Conservation (phyloP, 2,329 filamentous ascomycete species). For the Aotearoamyces nothofagi region DNA sequence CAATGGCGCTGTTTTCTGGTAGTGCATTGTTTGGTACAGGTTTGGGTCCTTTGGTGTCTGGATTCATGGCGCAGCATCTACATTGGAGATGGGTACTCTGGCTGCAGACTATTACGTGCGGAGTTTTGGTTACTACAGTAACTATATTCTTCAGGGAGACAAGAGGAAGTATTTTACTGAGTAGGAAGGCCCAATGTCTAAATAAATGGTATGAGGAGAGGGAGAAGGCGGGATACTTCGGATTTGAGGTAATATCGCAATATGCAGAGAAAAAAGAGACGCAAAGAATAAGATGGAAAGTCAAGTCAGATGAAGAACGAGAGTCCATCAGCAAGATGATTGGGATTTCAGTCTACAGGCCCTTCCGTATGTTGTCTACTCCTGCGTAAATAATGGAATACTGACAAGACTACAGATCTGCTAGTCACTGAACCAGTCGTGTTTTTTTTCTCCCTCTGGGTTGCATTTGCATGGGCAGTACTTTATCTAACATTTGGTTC, state of each 20-base stretch:
- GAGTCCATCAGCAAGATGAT: constrained; percentile 56
- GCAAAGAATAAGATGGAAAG: constrained; percentile 61
- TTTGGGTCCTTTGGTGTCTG: constrained; percentile 56
- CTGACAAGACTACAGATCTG: too few species aligned
- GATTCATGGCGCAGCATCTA: constrained; percentile 50
- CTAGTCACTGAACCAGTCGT: constrained; percentile 65
- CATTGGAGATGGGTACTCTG: constrained; percentile 84
- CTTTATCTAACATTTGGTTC: constrained; percentile 75
- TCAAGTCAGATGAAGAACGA: constrained; percentile 64
- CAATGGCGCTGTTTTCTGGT: constrained; percentile 82
- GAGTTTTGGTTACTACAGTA: constrained; percentile 46
- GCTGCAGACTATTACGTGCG: constrained; percentile 61
- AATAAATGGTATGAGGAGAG: constrained; percentile 69
- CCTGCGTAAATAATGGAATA: too few species aligned
- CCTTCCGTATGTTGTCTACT: too few species aligned
- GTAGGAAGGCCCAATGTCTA: constrained; percentile 54
- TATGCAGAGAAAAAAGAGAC: constrained; percentile 13
- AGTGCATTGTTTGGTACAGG: constrained; percentile 67
- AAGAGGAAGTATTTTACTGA: constrained; percentile 64
- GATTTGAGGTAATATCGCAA: constrained; percentile 28
- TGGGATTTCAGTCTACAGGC: constrained; percentile 56
- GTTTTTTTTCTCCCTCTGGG: constrained; percentile 82
- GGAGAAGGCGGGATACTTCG: constrained; percentile 38
- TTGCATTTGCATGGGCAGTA: constrained; percentile 77
- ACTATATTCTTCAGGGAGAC: constrained; percentile 67